phyloP scores from a whole-genome alignment of 805 yeast species.

The Lipomyces anomalus region DNA sequence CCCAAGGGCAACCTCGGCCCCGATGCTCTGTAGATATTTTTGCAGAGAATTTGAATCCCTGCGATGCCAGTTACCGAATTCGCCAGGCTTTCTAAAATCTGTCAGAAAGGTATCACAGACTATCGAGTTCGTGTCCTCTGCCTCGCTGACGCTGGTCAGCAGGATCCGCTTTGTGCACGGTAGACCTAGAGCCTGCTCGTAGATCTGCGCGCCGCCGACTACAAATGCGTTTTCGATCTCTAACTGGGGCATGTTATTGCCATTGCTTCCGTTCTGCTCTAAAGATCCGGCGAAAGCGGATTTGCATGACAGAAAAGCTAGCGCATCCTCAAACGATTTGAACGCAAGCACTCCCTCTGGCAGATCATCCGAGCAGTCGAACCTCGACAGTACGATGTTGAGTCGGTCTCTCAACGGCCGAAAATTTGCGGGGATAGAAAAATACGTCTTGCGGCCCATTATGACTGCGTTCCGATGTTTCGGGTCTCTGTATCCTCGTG shows the following conservation, averaged over 20 bases:
- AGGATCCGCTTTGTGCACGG: constrained; percentile 40
- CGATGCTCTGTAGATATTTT: constrained; percentile 22
- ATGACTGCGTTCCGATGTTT: constrained; percentile 59
- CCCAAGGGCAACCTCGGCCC: constrained; percentile 18
- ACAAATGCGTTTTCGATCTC: constrained; percentile 34
- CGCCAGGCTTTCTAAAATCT: constrained; percentile 36
- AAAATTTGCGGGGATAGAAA: constrained; percentile 77
- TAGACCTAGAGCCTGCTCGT: constrained; percentile 48
- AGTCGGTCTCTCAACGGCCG: constrained; percentile 73
- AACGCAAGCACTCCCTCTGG: not conserved
- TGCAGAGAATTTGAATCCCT: constrained; percentile 5
- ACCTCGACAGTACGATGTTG: constrained; percentile 69
- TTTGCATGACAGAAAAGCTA: not conserved
- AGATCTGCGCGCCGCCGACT: constrained; percentile 91
- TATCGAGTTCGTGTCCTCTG: constrained; percentile 24
- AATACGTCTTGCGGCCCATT: constrained; percentile 97
- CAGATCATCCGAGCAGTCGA: constrained; percentile 4
- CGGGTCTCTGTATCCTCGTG: no score
- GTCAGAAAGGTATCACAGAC: constrained; percentile 61
- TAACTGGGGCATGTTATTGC: no score
- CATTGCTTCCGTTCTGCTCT: no score
- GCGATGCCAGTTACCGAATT: constrained; percentile 17
- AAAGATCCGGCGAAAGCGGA: not conserved
- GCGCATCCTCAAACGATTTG: not conserved
- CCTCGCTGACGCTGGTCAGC: constrained; percentile 19